These are phyloP conservation scores for Fusarium pseudocircinatum DNA, from an alignment of 2,329 filamentous ascomycete genomes.

Conservation along the genomic window DNA sequence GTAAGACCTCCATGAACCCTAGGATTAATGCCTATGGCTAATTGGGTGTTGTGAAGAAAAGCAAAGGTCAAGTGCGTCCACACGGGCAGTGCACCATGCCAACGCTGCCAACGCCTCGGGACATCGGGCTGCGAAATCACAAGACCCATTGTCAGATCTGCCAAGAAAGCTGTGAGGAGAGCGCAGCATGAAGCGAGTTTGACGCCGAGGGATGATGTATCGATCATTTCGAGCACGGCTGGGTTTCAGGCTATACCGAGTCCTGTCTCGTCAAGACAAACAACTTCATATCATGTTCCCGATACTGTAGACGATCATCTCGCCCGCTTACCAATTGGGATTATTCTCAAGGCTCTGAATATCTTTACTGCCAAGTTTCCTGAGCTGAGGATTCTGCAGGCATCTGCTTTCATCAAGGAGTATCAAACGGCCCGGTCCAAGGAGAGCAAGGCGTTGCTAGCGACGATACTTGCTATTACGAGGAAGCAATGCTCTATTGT, in stretches of 20 bases:
- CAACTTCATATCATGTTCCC: neutral
- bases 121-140: slow-evolving; percentile 42
- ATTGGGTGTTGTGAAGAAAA: slow-evolving; percentile 28
- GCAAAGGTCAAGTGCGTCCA: slow-evolving; percentile 51
- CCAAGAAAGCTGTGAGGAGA: slow-evolving; percentile 14
- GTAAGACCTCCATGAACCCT: too few relatives aligned
- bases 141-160: slow-evolving; percentile 1
- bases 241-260: neutral
- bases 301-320: slow-evolving; percentile 42
- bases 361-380: slow-evolving; percentile 50
- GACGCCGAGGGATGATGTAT: neutral
- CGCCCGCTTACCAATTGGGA: slow-evolving; percentile 32
- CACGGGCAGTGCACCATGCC: slow-evolving; percentile 45
- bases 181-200: neutral
- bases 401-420: slow-evolving; percentile 44
- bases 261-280: neutral
- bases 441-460: slow-evolving; percentile 41
- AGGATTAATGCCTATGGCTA: too few relatives aligned
- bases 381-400: slow-evolving; percentile 48
- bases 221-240: neutral
- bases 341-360: slow-evolving; percentile 47
- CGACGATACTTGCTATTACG: slow-evolving; percentile 28
- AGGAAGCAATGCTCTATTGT: slow-evolving; percentile 28
- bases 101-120: slow-evolving; percentile 43
- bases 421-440: slow-evolving; percentile 28